These are phyloP conservation scores for Pichia sp. DNA, from an alignment of 1,139 yeast species.

Conservation along the genomic window DNA sequence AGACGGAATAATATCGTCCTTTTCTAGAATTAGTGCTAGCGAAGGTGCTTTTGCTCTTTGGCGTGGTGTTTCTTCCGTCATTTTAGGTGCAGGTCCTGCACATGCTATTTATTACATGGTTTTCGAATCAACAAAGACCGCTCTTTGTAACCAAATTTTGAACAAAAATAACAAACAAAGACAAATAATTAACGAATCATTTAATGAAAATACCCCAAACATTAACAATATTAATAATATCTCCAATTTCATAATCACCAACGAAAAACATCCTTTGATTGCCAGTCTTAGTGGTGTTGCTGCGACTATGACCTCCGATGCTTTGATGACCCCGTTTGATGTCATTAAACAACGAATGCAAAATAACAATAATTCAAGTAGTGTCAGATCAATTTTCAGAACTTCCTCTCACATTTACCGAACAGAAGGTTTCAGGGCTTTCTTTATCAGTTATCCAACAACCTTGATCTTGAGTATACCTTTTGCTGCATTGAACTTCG, in stretches of 20 bases:
- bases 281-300: conserved; percentile 92
- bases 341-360: conserved; percentile 91
- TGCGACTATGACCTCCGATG: conserved; percentile 92
- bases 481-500: conserved; percentile 92
- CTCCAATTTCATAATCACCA: conserved; percentile 45
- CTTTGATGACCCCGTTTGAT: conserved; percentile 97
- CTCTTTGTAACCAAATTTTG: conserved; percentile 36
- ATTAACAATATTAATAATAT: conserved; percentile 17
- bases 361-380: conserved; percentile 17
- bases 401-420: conserved; percentile 54
- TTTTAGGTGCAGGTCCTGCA: conserved; percentile 99
- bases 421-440: conserved; percentile 79
- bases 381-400: conserved; percentile 20
- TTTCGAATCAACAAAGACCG: conserved; percentile 80
- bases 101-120: conserved; percentile 98
- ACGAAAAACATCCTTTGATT: conserved; percentile 73
- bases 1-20: conserved; percentile 52
- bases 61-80: conserved; percentile 94
- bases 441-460: conserved; percentile 93
- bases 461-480: conserved; percentile 93
- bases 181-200: not conserved
- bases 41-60: conserved; percentile 91
- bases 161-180: conserved; percentile 2
- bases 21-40: conserved; percentile 74
- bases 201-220: conserved; percentile 10